phyloP scores from a whole-genome alignment of 345 rosid genomes.

The Chamaenerion angustifolium region DNA sequence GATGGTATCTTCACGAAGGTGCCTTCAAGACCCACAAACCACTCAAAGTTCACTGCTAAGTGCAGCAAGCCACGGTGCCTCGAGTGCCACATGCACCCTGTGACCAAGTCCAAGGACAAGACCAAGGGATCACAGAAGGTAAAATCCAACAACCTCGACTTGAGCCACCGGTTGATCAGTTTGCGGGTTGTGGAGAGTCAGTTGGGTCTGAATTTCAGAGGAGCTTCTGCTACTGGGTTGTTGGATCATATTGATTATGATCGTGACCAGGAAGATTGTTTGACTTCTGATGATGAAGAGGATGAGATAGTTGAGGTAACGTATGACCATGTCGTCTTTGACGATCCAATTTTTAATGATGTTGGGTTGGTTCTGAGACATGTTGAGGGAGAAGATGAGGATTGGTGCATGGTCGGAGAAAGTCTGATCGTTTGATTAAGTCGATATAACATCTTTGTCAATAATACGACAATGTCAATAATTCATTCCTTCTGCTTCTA shows the following conservation, averaged over 20 bases:
- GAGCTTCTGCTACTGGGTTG: constrained; percentile 40
- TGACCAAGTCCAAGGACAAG: constrained; percentile 33
- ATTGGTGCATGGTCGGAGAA: constrained; percentile 24
- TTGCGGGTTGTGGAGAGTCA: constrained; percentile 28
- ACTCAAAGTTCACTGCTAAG: constrained; percentile 62
- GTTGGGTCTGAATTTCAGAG: constrained; percentile 16
- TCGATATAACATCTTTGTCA: too few relatives aligned
- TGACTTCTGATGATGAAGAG: not conserved
- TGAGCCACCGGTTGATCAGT: constrained; percentile 19
- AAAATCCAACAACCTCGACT: constrained; percentile 26
- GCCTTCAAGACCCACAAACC: constrained; percentile 36
- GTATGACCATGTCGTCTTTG: constrained; percentile 8
- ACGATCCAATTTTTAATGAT: constrained; percentile 12
- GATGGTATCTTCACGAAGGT: constrained; percentile 29
- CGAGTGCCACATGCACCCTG: constrained; percentile 33
- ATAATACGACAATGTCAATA: too few relatives aligned
- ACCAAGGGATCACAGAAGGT: constrained; percentile 43
- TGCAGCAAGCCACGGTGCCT: constrained; percentile 30
- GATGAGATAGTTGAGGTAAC: not conserved
- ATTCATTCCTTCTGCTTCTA: too few relatives aligned
- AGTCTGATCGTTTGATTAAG: not conserved
- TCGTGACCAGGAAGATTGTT: constrained; percentile 8
- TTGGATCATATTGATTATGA: constrained; percentile 24
- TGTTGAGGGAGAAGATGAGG: constrained; percentile 41
- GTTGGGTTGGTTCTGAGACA: constrained; percentile 23